Evolutionary conservation across 768 basidiomycete genomes (phyloP), one percentile per base, ranked within the genome.

Genomic region (Peribolospora baueri): DNA sequence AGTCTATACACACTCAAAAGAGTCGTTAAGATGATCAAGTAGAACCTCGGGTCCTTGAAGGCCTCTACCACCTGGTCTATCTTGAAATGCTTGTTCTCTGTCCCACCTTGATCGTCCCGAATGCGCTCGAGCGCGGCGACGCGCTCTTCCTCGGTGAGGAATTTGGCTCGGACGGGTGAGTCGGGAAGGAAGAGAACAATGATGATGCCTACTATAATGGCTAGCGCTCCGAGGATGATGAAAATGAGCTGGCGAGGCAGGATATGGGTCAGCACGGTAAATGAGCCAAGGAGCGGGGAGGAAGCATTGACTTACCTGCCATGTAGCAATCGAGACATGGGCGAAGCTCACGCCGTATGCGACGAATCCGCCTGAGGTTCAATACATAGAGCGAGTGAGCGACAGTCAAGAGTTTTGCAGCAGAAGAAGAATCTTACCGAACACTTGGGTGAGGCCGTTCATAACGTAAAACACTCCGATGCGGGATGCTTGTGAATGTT

Each of bases 121-220:
- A 81, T 76, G 46, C 79, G 73, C 62, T 80, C 79, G 42, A 80
- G 65, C 3, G 72, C 76, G 46, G 78, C 76, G 48, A 79, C 72
- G 4, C 76, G 70, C 58, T 81, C 78, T 60, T 78, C 74, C 53
- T 68, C 70, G 0, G 72, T 75, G 11, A 80, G 68, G 61, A 76
- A 72, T 4, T 61, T 65, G 2, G 79, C 78, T 58, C 75, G 73
- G 3, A 79, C 75, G 4, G 78, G 79, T 0, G 78, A 78, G 62
- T 80, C 78, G 0, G 79, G 78, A 11, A 80, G 68, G 74, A 72
- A 77, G 7, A 80, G 66, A 7, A 80, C 62, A 3, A 80, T 75
- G 48, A 68, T 66, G 37, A 75, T 59, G 5, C 77, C 78, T 42
- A 81, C 72, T 3, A 78, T 13, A 43, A 78, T 76, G 0, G 79